Percentiles rank a stretch among this genome's conserved stretches.
Conservation (phyloP, 1,284 basidiomycete species). For the Thelephora terrestris region DNA sequence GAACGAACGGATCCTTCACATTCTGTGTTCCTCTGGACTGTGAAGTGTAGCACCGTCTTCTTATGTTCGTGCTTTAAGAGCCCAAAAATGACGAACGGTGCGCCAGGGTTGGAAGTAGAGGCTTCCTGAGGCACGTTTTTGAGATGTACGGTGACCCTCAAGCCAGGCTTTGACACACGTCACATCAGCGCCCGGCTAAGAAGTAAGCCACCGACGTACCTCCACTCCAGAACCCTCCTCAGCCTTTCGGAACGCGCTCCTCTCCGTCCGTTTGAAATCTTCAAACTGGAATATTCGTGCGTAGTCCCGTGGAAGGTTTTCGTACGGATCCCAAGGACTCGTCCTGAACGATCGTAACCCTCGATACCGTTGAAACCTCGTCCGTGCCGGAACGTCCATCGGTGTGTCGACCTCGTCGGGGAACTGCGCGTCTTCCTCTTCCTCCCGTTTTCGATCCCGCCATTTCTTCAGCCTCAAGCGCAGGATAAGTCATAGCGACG, state of each 20-base stretch:
- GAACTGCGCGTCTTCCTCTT: conserved; percentile 76
- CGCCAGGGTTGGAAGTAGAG: conserved; percentile 18
- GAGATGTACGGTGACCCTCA: conserved; percentile 65
- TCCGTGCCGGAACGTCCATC: conserved; percentile 71
- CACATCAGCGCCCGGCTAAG: neutral
- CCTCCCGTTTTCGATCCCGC: conserved; percentile 57
- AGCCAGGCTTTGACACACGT: conserved; percentile 52
- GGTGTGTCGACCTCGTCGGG: conserved; percentile 99
- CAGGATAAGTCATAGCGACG: conserved; percentile 5
- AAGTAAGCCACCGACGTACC: conserved; percentile 31
- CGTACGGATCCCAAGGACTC: conserved; percentile 95
- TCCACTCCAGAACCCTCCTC: conserved; percentile 51
- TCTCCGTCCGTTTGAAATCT: conserved; percentile 82
- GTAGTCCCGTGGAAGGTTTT: conserved; percentile 92
- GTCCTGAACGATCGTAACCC: conserved; percentile 91
- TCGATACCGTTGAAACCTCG: conserved; percentile 89
- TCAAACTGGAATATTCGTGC: conserved; percentile 96
- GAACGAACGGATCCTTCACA: conserved; percentile 83
- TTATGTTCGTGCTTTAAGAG: conserved; percentile 96
- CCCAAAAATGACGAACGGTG: conserved; percentile 72
- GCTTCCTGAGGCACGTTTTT: conserved; percentile 61
- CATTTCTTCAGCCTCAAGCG: conserved; percentile 53
- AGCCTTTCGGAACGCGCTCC: conserved; percentile 58
- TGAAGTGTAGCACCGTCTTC: conserved; percentile 87
- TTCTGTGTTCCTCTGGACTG: conserved; percentile 93